Percentiles rank a stretch among this genome's conserved stretches.
Conservation (phyloP, 345 rosid species). For the Corchorus olitorius region DNA sequence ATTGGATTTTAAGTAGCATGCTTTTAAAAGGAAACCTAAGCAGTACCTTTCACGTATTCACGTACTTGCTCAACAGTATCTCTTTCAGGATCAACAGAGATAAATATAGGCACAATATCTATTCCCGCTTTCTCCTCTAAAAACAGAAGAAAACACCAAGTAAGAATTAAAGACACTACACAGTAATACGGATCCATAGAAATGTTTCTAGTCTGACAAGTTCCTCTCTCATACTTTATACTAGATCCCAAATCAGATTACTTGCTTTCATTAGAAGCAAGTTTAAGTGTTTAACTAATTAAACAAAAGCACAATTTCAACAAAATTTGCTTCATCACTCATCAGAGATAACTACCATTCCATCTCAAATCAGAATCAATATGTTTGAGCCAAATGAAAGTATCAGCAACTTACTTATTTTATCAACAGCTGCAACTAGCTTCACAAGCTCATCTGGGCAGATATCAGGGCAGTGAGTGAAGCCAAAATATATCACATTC, state of each 20-base stretch:
- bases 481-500: constrained; percentile 90
- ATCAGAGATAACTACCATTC: not conserved
- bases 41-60: constrained; percentile 87
- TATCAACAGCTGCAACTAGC: constrained; percentile 81
- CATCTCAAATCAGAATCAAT: not conserved
- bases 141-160: constrained; percentile 20
- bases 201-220: not conserved
- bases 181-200: not conserved
- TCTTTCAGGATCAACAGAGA: constrained; percentile 97
- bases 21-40: not conserved
- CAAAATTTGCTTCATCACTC: not conserved
- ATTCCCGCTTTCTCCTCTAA: constrained; percentile 75
- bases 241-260: not conserved
- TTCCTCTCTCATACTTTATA: not conserved
- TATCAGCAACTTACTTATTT: constrained; percentile 67
- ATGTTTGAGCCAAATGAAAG: not conserved
- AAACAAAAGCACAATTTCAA: not conserved
- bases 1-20: constrained; percentile 1
- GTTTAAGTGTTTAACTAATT: not conserved
- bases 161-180: not conserved
- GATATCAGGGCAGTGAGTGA: constrained; percentile 98
- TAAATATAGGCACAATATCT: constrained; percentile 79
- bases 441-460: constrained; percentile 95
- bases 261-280: not conserved
- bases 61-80: constrained; percentile 91